These are phyloP conservation scores for Penicillium ochrochloron DNA, from an alignment of 495 filamentous ascomycete genomes.

Conservation along the genomic window DNA sequence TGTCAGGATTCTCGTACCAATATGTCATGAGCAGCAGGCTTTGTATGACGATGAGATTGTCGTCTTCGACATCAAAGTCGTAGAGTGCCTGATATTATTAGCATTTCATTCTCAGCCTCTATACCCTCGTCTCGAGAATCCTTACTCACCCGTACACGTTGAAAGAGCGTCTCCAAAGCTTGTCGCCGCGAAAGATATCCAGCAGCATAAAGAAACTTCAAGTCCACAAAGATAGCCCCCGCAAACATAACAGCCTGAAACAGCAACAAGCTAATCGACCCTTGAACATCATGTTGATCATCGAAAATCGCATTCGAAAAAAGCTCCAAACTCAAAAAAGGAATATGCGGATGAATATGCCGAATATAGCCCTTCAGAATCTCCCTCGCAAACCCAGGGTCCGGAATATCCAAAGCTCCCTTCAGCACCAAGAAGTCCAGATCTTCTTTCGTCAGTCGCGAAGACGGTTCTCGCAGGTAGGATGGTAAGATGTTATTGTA, in stretches of 20 bases:
- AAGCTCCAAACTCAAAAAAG: slow-evolving; percentile 66
- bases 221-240: slow-evolving; percentile 68
- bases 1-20: slow-evolving; percentile 22
- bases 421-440: slow-evolving; percentile 16
- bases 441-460: slow-evolving; percentile 9
- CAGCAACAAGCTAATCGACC: slow-evolving; percentile 64
- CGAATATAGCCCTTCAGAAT: slow-evolving; percentile 21
- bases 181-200: slow-evolving; percentile 50
- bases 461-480: slow-evolving; percentile 10
- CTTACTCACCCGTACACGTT: slow-evolving; percentile 15
- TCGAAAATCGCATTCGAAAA: slow-evolving; percentile 61
- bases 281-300: slow-evolving; percentile 33
- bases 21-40: slow-evolving; percentile 26
- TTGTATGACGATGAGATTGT: slow-evolving; percentile 17
- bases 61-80: slow-evolving; percentile 22
- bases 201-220: slow-evolving; percentile 59
- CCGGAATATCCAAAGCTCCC: slow-evolving; percentile 16
- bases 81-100: slow-evolving; percentile 13
- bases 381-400: slow-evolving; percentile 1
- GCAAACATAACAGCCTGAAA: slow-evolving; percentile 76
- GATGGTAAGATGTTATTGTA: slow-evolving; percentile 15
- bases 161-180: slow-evolving; percentile 17
- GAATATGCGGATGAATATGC: slow-evolving; percentile 75
- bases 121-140: neutral
- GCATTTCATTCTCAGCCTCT: neutral